These are phyloP conservation scores for Exutisphaerella laricina DNA, from an alignment of 2,329 filamentous ascomycete species.

Conservation along the genomic window DNA sequence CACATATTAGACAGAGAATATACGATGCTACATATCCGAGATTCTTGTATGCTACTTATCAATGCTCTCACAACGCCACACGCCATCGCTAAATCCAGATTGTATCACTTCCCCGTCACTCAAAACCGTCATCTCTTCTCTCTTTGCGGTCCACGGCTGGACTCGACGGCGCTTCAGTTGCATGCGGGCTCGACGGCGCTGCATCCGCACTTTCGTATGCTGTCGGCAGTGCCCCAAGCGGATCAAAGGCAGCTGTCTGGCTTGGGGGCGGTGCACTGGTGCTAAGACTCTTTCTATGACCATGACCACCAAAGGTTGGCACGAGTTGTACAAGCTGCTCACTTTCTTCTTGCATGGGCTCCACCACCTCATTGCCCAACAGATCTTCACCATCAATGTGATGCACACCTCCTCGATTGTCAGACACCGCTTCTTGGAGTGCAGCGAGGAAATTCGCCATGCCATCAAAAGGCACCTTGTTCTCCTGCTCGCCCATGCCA, in stretches of 20 bases:
- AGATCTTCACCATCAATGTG: conserved; percentile 33
- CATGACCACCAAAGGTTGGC: conserved; percentile 19
- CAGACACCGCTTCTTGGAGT: conserved; percentile 58
- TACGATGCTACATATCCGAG: too few species aligned
- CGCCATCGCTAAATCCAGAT: conserved; percentile 18
- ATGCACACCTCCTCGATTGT: conserved; percentile 31
- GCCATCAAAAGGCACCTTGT: conserved; percentile 39
- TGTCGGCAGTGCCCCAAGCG: conserved; percentile 28
- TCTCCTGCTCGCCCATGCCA: conserved; percentile 8
- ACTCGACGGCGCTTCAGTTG: conserved; percentile 12
- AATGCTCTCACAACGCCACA: conserved; percentile 8
- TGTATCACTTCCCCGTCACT: conserved; percentile 18
- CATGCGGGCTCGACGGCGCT: conserved; percentile 19
- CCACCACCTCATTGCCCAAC: conserved; percentile 27
- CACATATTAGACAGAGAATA: too few species aligned
- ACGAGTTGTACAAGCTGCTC: conserved; percentile 31
- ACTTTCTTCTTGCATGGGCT: conserved; percentile 32
- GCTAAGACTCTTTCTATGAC: conserved; percentile 43
- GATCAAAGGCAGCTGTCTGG: conserved; percentile 27
- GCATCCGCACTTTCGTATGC: conserved; percentile 20
- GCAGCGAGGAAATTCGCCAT: conserved; percentile 61
- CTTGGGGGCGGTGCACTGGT: conserved; percentile 21
- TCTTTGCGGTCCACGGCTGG: conserved; percentile 21
- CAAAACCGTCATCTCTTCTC: conserved; percentile 30
- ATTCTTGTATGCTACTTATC: too few species aligned